Percentiles rank a stretch among this genome's conserved stretches.
phyloP scores from a whole-genome alignment of 768 basidiomycete species.

The Suillus fuscotomentosus region DNA sequence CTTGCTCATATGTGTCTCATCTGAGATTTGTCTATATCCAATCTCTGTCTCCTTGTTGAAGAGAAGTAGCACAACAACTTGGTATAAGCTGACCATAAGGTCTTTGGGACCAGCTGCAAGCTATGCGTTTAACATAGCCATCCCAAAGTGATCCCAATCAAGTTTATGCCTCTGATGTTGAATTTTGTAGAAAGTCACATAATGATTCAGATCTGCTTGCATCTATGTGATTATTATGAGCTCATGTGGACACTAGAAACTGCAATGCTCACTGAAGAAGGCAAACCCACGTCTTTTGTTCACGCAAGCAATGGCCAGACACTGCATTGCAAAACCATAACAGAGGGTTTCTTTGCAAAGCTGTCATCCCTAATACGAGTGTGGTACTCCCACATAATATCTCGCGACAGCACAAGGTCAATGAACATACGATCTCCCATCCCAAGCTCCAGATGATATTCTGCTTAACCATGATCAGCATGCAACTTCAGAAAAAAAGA shows the following conservation, averaged over 20 bases:
- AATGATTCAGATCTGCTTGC: conserved; percentile 65
- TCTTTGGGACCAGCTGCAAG: conserved; percentile 79
- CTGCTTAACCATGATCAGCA: conserved; percentile 39
- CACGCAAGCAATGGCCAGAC: conserved; percentile 80
- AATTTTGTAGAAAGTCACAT: conserved; percentile 67
- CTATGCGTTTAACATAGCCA: conserved; percentile 66
- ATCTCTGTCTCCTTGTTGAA: conserved; percentile 74
- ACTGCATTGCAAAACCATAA: conserved; percentile 84
- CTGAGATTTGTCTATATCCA: conserved; percentile 64
- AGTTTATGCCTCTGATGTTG: conserved; percentile 78
- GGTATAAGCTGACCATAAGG: conserved; percentile 87
- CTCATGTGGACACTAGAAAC: conserved; percentile 1
- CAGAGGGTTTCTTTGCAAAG: conserved; percentile 52
- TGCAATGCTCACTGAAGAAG: conserved; percentile 42
- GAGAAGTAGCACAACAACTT: conserved; percentile 82
- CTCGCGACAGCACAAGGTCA: conserved; percentile 76
- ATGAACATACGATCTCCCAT: conserved; percentile 96
- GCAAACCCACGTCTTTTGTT: conserved; percentile 50
- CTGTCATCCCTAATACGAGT: conserved; percentile 38
- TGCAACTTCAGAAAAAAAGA: conserved; percentile 3
- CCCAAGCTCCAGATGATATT: conserved; percentile 93
- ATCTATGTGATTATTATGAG: conserved; percentile 48
- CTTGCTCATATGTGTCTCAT: conserved; percentile 72
- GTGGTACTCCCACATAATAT: conserved; percentile 68
- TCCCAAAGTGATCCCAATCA: conserved; percentile 88